Base-by-base conservation (phyloP, 1,284 basidiomycete genomes). In the Gomphus bonarii region DNA sequence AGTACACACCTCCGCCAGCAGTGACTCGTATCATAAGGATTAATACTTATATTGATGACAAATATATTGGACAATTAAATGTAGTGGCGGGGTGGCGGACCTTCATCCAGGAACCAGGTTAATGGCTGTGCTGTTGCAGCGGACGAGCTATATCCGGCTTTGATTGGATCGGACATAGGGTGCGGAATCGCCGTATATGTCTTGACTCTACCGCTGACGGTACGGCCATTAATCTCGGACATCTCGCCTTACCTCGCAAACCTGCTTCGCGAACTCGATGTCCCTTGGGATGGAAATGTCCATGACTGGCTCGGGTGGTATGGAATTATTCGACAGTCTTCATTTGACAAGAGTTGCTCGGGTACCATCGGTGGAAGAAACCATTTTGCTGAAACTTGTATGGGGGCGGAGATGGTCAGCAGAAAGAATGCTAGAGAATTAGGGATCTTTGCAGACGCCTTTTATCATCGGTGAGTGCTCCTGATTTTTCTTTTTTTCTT, bases 141-240 rank as follows among this genome's bases (percentile, higher is more conserved):
- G 31, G 65, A 70, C 44, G 70, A 70, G 11, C 62, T 73, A 42
- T 73, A 71, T 52, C 71, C 72, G 20, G 70, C 71, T 12, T 63
- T 73, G 44, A 72, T 73, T 44, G 70, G 70, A 31, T 69, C 68
- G 1, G 71, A 73, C 59, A 67, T 72, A 47, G 71, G 71, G 6
- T 73, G 71, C 58, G 71, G 69, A 30, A 71, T 72, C 35, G 68
- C 68, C 1, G 56, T 73, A 6, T 73, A 72, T 59, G 63, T 63
- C 43, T 58, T 72, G 16, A 65, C 66, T 38, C 43, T 65, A 9
- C 64, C 63, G 16, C 60, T 65, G 9, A 63, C 62, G 47, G 62
- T 66, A 25, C 52, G 48, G 16, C 48, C 62, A 1, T 18, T 22
- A 20, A 18, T 66, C 66, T 50, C 67, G 25, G 25, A 25, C 25